A percentile compares a stretch with the other conserved stretches of the same genome.
Evolutionary conservation across 2,329 filamentous ascomycete species (phyloP).

Genomic region (Colletotrichum lentis): DNA sequence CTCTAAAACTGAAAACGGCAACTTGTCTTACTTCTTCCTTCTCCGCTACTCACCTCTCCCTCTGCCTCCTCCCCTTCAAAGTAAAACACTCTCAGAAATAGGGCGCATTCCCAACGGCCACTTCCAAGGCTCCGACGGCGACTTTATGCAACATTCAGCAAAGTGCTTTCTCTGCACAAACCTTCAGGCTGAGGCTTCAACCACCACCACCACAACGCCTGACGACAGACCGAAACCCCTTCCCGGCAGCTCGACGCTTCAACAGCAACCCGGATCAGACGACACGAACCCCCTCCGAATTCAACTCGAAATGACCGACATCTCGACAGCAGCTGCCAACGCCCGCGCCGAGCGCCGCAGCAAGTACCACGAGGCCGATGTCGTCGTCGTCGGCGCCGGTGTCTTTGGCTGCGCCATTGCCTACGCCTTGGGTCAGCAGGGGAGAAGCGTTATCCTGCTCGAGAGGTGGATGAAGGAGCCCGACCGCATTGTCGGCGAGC

Average conservation of each 20-base stretch:
- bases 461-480: conserved; percentile 92
- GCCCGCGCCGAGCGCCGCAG: conserved; percentile 58
- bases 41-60: background rate
- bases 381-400: conserved; percentile 91
- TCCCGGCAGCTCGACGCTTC: conserved; percentile 15
- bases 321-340: conserved; percentile 48
- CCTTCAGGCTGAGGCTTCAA: background rate
- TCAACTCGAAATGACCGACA: conserved; percentile 43
- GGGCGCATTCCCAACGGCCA: conserved; percentile 26
- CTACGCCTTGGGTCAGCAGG: conserved; percentile 84
- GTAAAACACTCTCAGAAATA: conserved; percentile 10
- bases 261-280: conserved; percentile 11
- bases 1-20: conserved; percentile 13
- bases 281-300: background rate
- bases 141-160: conserved; percentile 6
- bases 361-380: conserved; percentile 73
- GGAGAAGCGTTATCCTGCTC: conserved; percentile 87
- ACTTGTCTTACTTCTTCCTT: background rate
- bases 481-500: conserved; percentile 93
- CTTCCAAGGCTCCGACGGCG: conserved; percentile 4
- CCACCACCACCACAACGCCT: background rate
- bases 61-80: background rate
- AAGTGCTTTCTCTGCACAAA: background rate
- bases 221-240: conserved; percentile 16
- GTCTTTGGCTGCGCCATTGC: conserved; percentile 89